phyloP scores from a whole-genome alignment of 306 rosid genomes.

The Begonia masoniana region DNA sequence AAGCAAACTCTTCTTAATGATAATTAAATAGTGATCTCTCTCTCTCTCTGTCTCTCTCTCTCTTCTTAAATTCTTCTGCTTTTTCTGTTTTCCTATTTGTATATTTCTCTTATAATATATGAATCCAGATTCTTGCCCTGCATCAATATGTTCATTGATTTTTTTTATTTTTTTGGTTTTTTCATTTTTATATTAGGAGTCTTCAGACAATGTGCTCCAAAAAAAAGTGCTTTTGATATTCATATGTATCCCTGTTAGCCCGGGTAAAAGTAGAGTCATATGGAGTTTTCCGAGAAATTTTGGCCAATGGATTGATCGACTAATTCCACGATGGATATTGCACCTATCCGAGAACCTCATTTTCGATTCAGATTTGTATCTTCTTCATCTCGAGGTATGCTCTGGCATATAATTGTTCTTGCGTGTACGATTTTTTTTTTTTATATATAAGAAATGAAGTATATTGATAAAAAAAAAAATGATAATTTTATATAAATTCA shows the following conservation, averaged over 20 bases:
- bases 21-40: too few species aligned
- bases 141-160: too few species aligned
- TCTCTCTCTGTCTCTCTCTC: too few species aligned
- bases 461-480: too few species aligned
- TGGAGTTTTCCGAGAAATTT: slow-evolving; percentile 89
- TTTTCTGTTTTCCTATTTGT: too few species aligned
- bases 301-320: slow-evolving; percentile 52
- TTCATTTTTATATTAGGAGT: slow-evolving; percentile 22
- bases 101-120: too few species aligned
- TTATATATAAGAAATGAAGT: too few species aligned
- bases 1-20: too few species aligned
- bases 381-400: slow-evolving; percentile 84
- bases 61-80: too few species aligned
- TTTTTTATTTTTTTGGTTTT: not conserved
- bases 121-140: too few species aligned
- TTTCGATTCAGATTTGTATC: slow-evolving; percentile 83
- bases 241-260: slow-evolving; percentile 78
- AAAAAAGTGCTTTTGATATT: slow-evolving; percentile 34
- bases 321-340: slow-evolving; percentile 82
- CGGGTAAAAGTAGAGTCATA: slow-evolving; percentile 85
- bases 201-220: slow-evolving; percentile 13
- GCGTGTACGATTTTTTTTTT: not conserved
- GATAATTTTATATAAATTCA: too few species aligned
- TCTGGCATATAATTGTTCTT: too few species aligned
- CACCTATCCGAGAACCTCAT: slow-evolving; percentile 74